Evolutionary conservation across 345 rosid species (phyloP), one percentile per base, ranked within the genome.

Genomic region (Isatis tinctoria): DNA sequence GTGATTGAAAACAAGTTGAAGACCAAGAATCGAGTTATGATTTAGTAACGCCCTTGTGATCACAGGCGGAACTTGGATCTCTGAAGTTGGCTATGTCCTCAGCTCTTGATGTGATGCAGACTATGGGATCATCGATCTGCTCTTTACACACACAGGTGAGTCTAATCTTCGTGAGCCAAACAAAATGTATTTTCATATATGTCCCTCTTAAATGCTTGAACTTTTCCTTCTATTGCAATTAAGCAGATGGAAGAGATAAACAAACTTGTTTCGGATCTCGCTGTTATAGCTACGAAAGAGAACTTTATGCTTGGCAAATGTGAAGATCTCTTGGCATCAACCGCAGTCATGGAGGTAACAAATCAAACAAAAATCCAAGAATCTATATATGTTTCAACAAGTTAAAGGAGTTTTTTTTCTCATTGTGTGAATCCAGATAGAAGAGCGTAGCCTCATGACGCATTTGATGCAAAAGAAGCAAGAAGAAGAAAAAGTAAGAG

Each of bases 21-120:
- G 36, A 49, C 10, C 16, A 62, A 54, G 51, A 36, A 63, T 17
- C 16, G 30, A 14, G 39, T 61, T n/a, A 4, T 61, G 48, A 53
- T 63, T 26, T 54, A 9, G 36, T 5, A 63, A 64, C 14, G n/a
- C 73, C 68, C 4, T 33, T 44, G 80, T 56, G 59, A 60, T 70
- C 69, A 65, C 93, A 94, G 97, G 96, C 73, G 39, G 93, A 92
- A 72, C 79, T 71, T 10, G 86, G 84, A 74, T 84, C 93, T 18
- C 61, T 94, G 80, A 82, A 88, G 84, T 78, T 78, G 49, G 96
- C 97, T 78, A 70, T 92, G 83, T 83, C 85, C 82, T 90, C 96
- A 39, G 97, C 97, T 67, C 85, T 90, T 63, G 93, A 88, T 71
- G 88, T 94, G 68, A 85, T 94, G 97, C 88, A 85, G 75, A 84